Base-by-base conservation (phyloP, 129 eudicot genomes). In the Tagetes patula region DNA sequence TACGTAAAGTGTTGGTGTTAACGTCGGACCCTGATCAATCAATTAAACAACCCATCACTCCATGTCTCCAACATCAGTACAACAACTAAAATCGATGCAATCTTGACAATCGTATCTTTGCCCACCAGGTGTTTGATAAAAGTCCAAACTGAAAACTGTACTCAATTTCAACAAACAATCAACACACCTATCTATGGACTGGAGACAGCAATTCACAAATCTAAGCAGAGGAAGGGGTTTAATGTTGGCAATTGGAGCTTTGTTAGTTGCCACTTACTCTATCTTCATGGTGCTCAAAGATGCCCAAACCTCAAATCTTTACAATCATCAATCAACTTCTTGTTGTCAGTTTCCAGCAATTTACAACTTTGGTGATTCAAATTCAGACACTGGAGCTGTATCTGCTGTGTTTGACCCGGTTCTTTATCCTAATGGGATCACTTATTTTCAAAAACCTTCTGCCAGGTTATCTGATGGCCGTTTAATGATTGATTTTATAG, bases 281-380 rank as follows among this genome's bases (percentile, higher is more conserved):
- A 46, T 75, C 39, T 69, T 82, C 59, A 45, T 64, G 39, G 52
- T 73, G n/a, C 40, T 82, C 3, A 72, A 41, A 67, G 31, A 74
- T 11, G 62, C 48, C 1, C 13, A 34, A 67, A 55, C 43, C 58
- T 37, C 75, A 43, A 34, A 46, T 54, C 43, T 42, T 47, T 39
- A 47, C 41, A 5, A 71, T 40, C 65, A 59, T 67, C 77, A 12
- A 4, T 72, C 81, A 36, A 53, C 66, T 46, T 73, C 41, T 33
- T 86, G 91, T 33, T 86, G 91, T 69, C 73, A 80, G 30, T 80
- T 83, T 71, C 82, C 90, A 36, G 87, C 91, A 37, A 71, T 83
- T 47, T 86, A 64, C 81, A 83, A 86, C 84, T 86, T 86, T 55
- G 91, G 91, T 8, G 91, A 86, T 53, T 86, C 91, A 2, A 83